phyloP scores from a whole-genome alignment of 169 alveolate species.

The Fabrea salina region DNA sequence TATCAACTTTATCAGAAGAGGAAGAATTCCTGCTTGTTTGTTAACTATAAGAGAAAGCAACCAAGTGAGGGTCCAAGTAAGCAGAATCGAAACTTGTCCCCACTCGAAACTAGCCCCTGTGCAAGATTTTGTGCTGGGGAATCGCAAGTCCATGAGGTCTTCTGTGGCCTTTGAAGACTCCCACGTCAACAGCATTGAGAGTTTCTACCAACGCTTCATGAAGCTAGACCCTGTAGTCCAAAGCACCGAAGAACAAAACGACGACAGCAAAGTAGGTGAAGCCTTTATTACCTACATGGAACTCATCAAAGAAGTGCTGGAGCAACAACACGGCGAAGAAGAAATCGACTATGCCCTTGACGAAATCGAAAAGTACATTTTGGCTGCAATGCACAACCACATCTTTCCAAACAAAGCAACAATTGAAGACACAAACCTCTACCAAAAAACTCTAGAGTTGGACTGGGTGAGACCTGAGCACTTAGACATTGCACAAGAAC shows the following conservation, averaged over 20 bases:
- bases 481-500: constrained; percentile 1
- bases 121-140: constrained; percentile 16
- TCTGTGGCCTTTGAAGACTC: background rate
- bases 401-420: background rate
- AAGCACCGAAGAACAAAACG: background rate
- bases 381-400: background rate
- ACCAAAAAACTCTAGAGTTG: background rate
- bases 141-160: background rate
- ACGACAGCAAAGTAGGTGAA: background rate
- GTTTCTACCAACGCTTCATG: constrained; percentile 9
- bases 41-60: background rate
- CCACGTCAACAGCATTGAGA: background rate
- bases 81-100: background rate
- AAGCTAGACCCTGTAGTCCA: constrained; percentile 14
- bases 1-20: background rate
- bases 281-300: constrained; percentile 2
- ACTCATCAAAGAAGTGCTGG: background rate
- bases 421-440: constrained; percentile 11
- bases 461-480: constrained; percentile 24
- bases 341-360: background rate
- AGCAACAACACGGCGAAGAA: background rate
- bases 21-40: constrained; percentile 25
- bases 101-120: constrained; percentile 18
- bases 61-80: background rate
- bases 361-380: constrained; percentile 2